Conservation (phyloP, 306 rosid species). For the Vachellia collinsii region DNA sequence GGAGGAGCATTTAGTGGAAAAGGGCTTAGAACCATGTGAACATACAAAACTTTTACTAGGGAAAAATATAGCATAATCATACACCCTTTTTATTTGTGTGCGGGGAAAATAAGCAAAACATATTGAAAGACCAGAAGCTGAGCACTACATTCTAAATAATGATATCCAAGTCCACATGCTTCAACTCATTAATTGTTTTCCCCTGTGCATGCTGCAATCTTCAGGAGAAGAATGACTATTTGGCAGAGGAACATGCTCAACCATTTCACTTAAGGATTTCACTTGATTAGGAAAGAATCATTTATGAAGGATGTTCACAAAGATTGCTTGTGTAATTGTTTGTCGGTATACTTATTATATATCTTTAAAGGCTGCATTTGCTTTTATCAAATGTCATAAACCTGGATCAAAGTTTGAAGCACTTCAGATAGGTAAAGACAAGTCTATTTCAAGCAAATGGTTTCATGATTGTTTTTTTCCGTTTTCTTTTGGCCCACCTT, state of each 20-base stretch:
- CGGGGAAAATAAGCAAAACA: background rate
- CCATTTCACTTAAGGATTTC: background rate
- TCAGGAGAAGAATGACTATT: background rate
- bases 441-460: background rate
- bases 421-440: background rate
- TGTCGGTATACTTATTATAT: background rate
- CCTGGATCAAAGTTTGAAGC: background rate
- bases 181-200: background rate
- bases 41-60: background rate
- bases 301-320: background rate
- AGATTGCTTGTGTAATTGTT: background rate
- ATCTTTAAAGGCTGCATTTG: background rate
- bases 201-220: background rate
- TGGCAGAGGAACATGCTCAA: background rate
- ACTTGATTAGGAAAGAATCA: background rate
- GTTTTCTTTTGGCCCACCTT: background rate
- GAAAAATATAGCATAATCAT: background rate
- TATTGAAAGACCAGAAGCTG: background rate
- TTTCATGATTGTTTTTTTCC: background rate
- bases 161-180: background rate
- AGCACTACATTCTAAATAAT: background rate
- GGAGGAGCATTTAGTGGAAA: background rate
- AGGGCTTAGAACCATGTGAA: background rate
- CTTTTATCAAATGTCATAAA: background rate
- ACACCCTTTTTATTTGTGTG: background rate